These are phyloP conservation scores for Backusella tuberculispora DNA, from an alignment of 192 early-diverging fungal species.

Conservation along the genomic window DNA sequence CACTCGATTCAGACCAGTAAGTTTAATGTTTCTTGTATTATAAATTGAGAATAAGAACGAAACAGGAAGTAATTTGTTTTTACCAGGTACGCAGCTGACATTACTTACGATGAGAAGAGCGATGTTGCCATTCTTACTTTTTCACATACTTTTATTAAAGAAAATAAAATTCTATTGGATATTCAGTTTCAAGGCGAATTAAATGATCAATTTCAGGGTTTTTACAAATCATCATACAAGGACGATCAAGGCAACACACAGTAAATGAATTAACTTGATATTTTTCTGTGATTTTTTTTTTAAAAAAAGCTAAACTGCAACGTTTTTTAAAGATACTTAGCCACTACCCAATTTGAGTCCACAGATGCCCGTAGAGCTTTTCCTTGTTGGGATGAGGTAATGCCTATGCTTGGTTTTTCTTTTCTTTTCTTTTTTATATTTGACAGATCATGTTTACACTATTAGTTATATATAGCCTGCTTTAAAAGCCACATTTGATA, in stretches of 20 bases:
- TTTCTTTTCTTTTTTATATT: not conserved
- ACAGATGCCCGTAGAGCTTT: constrained; percentile 89
- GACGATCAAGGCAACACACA: constrained; percentile 56
- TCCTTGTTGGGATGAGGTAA: constrained; percentile 93
- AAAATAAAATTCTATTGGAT: constrained; percentile 38
- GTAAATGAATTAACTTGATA: constrained; percentile 14
- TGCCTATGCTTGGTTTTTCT: not conserved
- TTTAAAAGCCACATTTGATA: constrained; percentile 93
- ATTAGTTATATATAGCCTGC: constrained; percentile 57
- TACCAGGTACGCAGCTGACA: constrained; percentile 36
- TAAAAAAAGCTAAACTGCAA: not conserved
- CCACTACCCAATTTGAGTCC: constrained; percentile 94
- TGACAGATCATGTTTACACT: not conserved
- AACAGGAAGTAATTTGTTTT: not conserved
- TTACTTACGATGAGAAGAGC: constrained; percentile 47
- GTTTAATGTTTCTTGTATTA: not conserved
- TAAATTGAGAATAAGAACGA: not conserved
- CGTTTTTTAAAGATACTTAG: constrained; percentile 63
- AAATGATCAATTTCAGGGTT: constrained; percentile 92
- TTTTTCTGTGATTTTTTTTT: constrained; percentile 3
- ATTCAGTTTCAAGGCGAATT: constrained; percentile 68
- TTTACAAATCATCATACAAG: constrained; percentile 86
- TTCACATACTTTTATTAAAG: constrained; percentile 55
- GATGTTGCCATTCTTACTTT: constrained; percentile 61
- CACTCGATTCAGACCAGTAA: constrained; percentile 46